Evolutionary conservation across 1,139 yeast species (phyloP), one percentile per base, ranked within the genome.

Genomic region (Yamadazyma sp.): DNA sequence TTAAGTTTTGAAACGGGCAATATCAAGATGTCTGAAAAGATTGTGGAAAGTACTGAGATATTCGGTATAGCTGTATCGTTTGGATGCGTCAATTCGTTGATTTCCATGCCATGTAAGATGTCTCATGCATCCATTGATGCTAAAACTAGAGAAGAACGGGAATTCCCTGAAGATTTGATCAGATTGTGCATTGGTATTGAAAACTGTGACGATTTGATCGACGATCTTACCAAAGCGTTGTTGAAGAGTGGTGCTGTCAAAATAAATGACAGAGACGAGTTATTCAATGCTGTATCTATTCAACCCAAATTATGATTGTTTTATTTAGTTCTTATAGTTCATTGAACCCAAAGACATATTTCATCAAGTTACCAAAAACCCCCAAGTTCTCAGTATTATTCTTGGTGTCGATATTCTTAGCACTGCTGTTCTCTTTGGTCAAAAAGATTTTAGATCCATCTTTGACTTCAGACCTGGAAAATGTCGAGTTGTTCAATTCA

Each of bases 81-180:
- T 63, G 97, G 97, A 14, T 86, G 96, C 60, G 96, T 90, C 41
- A 87, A 88, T 64, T 86, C 96, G 14, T 72, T 90, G 53, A 87
- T 90, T 42, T 85, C 94, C 33, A 78, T 89, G 84, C 97, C 97
- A 10, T 87, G 96, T 62, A 80, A 80, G 61, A 89, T 89, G 97
- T 86, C 96, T 2, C 97, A 89, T 57, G 97, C 97, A n/a, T 83
- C 96, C 5, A 89, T 90, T 47, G 96, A 88, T 54, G 84, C 89
- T 27, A 80, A 86, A 54, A 82, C 89, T 7, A 77, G 96, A 59
- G 82, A 82, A 43, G 95, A 86, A 61, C 77, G 97, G 56, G 88
- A 82, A 29, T 82, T 89, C 64, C 96, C 97, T 2, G 96, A 89
- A 61, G 97, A 90, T 59, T 70, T 89, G 54, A 81, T 89, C 52